Conservation (phyloP, 164 flowering plant species). For the Tinospora cordifolia region DNA sequence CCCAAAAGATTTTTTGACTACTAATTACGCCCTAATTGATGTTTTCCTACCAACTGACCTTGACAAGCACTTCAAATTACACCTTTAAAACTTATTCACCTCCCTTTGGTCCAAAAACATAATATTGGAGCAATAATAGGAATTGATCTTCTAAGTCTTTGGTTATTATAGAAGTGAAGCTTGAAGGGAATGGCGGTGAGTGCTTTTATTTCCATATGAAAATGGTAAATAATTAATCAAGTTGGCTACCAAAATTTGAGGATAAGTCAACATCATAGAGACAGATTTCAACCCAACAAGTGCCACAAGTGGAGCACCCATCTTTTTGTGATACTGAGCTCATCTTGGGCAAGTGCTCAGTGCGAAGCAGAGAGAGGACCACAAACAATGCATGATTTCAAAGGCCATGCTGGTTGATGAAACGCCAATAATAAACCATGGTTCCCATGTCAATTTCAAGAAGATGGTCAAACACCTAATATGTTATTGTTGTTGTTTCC, state of each 20-base stretch:
- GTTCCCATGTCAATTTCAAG: conserved; percentile 3
- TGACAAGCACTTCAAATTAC: no score
- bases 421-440: not conserved
- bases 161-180: not conserved
- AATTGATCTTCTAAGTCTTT: not conserved
- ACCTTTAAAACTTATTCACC: not conserved
- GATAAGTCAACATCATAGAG: conserved; percentile 1
- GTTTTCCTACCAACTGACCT: no score
- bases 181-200: not conserved
- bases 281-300: conserved; percentile 4
- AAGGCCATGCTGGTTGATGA: not conserved
- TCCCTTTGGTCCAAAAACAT: not conserved
- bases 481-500: not conserved
- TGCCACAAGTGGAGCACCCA: conserved; percentile 1
- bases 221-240: not conserved
- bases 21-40: no score
- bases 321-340: not conserved
- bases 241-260: not conserved
- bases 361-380: conserved; percentile 1
- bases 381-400: not conserved
- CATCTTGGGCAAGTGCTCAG: not conserved
- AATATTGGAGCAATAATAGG: not conserved
- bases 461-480: not conserved
- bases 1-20: no score
- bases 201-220: not conserved